phyloP scores from a whole-genome alignment of 768 basidiomycete species.

The Boletales sp. region DNA sequence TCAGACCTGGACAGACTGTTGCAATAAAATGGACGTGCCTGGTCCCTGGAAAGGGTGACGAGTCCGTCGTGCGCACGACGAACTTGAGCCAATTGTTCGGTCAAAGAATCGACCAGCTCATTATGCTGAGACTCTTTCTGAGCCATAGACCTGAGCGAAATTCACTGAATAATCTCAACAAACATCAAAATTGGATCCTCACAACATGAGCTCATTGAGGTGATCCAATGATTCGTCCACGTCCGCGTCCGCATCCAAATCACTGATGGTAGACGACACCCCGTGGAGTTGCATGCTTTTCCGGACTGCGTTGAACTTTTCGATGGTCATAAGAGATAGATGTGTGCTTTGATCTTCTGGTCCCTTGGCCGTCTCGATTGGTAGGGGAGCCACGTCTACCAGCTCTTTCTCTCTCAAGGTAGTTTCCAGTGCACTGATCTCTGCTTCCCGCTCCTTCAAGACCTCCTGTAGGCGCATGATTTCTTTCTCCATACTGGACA shows the following conservation, averaged over 20 bases:
- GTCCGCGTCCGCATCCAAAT: conserved; percentile 34
- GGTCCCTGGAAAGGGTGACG: conserved; percentile 76
- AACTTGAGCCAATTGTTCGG: conserved; percentile 60
- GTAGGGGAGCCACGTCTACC: background rate
- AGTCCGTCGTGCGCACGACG: conserved; percentile 82
- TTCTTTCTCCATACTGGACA: conserved; percentile 85
- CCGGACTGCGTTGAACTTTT: conserved; percentile 73
- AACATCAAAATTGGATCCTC: conserved; percentile 28
- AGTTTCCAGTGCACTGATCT: conserved; percentile 73
- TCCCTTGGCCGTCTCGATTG: conserved; percentile 6
- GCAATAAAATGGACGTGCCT: conserved; percentile 46
- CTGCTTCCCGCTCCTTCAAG: conserved; percentile 86
- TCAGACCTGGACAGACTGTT: background rate
- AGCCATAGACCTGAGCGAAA: conserved; percentile 79
- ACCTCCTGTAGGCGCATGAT: conserved; percentile 95
- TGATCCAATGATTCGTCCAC: conserved; percentile 72
- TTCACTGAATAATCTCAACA: conserved; percentile 6
- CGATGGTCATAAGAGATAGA: conserved; percentile 68
- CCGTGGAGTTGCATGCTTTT: conserved; percentile 55
- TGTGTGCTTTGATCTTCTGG: conserved; percentile 30
- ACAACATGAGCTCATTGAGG: conserved; percentile 93
- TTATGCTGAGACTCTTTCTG: conserved; percentile 91
- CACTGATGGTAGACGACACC: conserved; percentile 31
- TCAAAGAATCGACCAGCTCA: conserved; percentile 72
- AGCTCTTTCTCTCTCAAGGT: conserved; percentile 40